Base-by-base conservation (phyloP, 768 basidiomycete genomes). In the Leccinum longicurvipes region DNA sequence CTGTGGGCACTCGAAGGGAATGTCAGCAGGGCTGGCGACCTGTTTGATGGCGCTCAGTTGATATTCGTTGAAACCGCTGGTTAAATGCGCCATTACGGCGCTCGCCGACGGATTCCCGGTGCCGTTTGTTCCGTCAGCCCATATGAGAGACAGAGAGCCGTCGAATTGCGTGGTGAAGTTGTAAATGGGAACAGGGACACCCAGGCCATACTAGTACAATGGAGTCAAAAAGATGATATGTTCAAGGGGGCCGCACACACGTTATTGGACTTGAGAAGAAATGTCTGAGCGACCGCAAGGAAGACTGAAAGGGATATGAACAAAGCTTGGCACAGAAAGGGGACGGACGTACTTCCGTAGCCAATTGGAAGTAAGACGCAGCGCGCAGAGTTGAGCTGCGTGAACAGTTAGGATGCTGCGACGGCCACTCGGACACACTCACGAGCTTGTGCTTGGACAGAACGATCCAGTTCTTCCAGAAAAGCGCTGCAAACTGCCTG, bases 381-480 rank as follows among this genome's bases (percentile, higher is more conserved):
- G 59, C 86, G 76, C 27, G 85, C 56, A 23, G 85, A 32, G 56
- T 86, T 87, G 3, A 85, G 68, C 85, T 86, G 51, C 39, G 41
- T 15, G 7, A 12, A 19, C 4, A 21, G 32, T 65, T 46, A 56
- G 48, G 23, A 48, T 4, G 23, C 42, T n/a, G 29, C 54, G 34
- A 45, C 7, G 39, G n/a, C 28, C 4, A 3, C 17, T 23, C 6
- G 2, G 6, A 25, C 17, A 31, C 23, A 75, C 84, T 66, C 63
- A 87, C 86, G 65, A 85, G 69, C 50, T 83, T 78, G 67, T 86
- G 84, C 64, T 82, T 86, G 23, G 79, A 82, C 27, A 88, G 74
- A 0, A 87, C 76, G 42, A 89, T 87, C 84, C 84, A 87, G 60
- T 89, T 89, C 75, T 89, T 89, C 80, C 82, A 79, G 53, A 81